Conservation (phyloP, 2,329 filamentous ascomycete genomes). For the Penicillium concentricum region DNA sequence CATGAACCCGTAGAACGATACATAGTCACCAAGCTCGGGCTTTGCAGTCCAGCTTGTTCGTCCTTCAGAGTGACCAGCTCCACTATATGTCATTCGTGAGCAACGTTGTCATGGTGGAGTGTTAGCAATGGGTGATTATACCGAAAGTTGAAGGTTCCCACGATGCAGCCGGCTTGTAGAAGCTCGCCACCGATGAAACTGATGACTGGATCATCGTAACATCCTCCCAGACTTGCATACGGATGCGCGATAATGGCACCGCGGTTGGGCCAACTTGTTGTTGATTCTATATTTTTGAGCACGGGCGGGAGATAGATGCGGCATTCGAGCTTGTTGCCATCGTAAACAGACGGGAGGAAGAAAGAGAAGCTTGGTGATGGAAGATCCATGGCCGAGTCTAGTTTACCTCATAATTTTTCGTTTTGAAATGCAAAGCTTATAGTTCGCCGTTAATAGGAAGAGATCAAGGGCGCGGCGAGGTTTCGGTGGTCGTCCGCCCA, state of each 20-base stretch:
- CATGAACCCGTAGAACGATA: constrained; percentile 77
- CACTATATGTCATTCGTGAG: constrained; percentile 53
- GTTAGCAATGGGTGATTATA: constrained; percentile 36
- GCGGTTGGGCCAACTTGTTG: constrained; percentile 38
- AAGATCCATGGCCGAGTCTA: constrained; percentile 41
- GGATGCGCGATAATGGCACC: constrained; percentile 80
- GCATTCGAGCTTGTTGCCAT: constrained; percentile 72
- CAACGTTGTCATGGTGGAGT: not conserved
- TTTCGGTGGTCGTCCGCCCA: not conserved
- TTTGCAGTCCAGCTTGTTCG: constrained; percentile 84
- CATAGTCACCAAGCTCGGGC: constrained; percentile 78
- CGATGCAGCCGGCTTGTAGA: constrained; percentile 68
- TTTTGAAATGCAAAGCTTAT: not conserved
- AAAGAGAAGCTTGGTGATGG: constrained; percentile 55
- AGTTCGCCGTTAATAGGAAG: not conserved
- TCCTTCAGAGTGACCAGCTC: constrained; percentile 71
- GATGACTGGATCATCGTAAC: constrained; percentile 79
- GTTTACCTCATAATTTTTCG: not conserved
- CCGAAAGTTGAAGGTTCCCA: constrained; percentile 92
- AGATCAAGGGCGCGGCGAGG: not conserved
- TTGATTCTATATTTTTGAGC: constrained; percentile 22
- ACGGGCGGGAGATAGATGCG: constrained; percentile 71
- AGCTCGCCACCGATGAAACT: constrained; percentile 63
- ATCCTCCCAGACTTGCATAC: constrained; percentile 83
- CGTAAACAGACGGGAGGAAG: constrained; percentile 80